Conservation (phyloP, 805 yeast genomes). For the Suhomyces tanzawaensis region DNA sequence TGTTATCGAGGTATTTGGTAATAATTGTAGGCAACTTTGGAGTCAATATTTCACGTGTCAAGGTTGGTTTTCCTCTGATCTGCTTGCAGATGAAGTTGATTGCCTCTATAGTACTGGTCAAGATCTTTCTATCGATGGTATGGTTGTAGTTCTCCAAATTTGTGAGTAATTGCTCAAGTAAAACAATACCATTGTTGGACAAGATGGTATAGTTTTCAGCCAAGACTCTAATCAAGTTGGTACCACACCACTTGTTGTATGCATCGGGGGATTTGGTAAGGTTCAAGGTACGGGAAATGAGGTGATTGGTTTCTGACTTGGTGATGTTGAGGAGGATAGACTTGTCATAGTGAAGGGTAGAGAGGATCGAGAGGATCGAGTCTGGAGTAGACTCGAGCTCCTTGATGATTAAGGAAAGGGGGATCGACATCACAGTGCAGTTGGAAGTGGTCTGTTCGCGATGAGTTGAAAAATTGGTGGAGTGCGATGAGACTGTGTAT, state of each 20-base stretch:
- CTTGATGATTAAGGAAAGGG: conserved; percentile 8
- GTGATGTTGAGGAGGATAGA: conserved; percentile 41
- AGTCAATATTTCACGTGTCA: conserved; percentile 79
- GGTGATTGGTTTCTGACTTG: conserved; percentile 49
- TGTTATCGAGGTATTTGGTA: conserved; percentile 45
- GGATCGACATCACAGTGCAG: conserved; percentile 10
- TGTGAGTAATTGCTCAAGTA: conserved; percentile 41
- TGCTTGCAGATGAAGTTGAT: conserved; percentile 41
- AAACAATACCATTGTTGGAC: conserved; percentile 39
- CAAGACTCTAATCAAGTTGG: conserved; percentile 49
- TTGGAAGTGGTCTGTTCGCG: conserved; percentile 1
- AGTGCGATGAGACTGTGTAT: not conserved
- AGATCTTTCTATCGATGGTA: conserved; percentile 31
- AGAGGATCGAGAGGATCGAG: conserved; percentile 30
- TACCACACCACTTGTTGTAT: conserved; percentile 58
- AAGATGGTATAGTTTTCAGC: conserved; percentile 34
- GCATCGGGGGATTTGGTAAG: conserved; percentile 44
- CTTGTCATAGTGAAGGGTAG: conserved; percentile 26
- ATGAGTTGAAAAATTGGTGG: conserved; percentile 1
- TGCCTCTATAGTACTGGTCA: conserved; percentile 39
- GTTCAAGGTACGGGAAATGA: conserved; percentile 43
- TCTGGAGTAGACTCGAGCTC: conserved; percentile 9
- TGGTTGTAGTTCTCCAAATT: conserved; percentile 39
- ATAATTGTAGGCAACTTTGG: conserved; percentile 71
- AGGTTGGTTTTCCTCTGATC: conserved; percentile 76